Conservation (phyloP, 2,329 filamentous ascomycete genomes). For the Diaporthe helianthi region DNA sequence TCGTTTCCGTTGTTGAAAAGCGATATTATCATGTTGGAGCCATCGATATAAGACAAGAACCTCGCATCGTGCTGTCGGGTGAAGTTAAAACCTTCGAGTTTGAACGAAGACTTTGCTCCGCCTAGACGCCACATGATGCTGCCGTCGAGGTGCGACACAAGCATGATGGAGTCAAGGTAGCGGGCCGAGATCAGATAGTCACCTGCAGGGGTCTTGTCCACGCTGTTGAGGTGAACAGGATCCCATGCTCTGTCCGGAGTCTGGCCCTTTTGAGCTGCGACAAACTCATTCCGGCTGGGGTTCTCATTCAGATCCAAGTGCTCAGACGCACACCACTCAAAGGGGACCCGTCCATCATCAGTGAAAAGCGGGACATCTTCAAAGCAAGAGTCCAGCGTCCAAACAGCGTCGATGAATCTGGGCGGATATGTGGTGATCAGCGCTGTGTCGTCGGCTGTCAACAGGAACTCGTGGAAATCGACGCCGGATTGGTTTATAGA, state of each 20-base stretch:
- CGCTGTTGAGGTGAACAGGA: slow-evolving; percentile 62
- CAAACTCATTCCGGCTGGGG: neutral
- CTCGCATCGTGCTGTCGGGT: slow-evolving; percentile 58
- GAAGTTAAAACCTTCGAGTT: slow-evolving; percentile 36
- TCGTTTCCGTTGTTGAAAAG: slow-evolving; percentile 58
- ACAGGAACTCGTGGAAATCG: slow-evolving; percentile 28
- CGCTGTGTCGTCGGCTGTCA: slow-evolving; percentile 25
- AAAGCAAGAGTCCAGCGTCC: slow-evolving; percentile 26
- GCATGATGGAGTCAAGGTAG: slow-evolving; percentile 54
- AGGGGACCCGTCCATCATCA: neutral
- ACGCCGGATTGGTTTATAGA: neutral
- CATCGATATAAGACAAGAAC: slow-evolving; percentile 54
- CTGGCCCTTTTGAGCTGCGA: neutral
- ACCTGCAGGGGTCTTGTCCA: slow-evolving; percentile 57
- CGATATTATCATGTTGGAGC: slow-evolving; percentile 39
- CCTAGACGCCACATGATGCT: slow-evolving; percentile 52
- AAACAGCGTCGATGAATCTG: slow-evolving; percentile 15
- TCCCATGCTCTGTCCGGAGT: slow-evolving; percentile 50
- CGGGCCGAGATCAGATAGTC: slow-evolving; percentile 59
- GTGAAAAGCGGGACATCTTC: slow-evolving; percentile 8
- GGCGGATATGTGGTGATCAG: slow-evolving; percentile 23
- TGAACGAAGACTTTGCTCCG: slow-evolving; percentile 30
- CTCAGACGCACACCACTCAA: slow-evolving; percentile 29
- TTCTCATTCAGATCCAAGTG: slow-evolving; percentile 21
- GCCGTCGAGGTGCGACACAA: slow-evolving; percentile 55